Evolutionary conservation across 208 protist species (phyloP).

Genomic region (Trypanosomatidae sp.): DNA sequence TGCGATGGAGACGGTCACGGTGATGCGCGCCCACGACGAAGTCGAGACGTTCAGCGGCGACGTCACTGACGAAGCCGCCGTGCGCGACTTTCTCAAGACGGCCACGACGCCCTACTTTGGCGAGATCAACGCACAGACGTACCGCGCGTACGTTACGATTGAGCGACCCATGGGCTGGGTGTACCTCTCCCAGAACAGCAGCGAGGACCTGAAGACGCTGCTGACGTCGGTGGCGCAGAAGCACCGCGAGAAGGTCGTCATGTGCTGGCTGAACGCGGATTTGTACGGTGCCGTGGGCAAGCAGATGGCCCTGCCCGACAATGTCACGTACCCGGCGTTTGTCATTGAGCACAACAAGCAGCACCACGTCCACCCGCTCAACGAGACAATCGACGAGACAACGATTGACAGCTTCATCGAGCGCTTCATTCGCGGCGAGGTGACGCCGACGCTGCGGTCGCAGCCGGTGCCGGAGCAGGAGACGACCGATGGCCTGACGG

Average conservation of each 20-base stretch:
- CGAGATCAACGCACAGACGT: constrained; percentile 47
- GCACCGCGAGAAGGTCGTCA: constrained; percentile 46
- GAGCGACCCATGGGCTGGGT: constrained; percentile 48
- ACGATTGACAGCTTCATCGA: constrained; percentile 37
- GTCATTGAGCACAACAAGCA: constrained; percentile 31
- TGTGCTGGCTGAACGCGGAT: constrained; percentile 65
- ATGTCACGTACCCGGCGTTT: constrained; percentile 59
- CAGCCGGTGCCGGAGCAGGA: constrained; percentile 43
- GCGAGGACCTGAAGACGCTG: constrained; percentile 8
- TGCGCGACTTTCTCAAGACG: constrained; percentile 36
- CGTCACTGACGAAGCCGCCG: constrained; percentile 15
- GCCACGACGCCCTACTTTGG: constrained; percentile 42
- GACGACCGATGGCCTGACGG: constrained; percentile 69
- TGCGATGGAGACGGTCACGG: constrained; percentile 43
- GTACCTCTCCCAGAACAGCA: constrained; percentile 28
- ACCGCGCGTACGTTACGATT: constrained; percentile 48
- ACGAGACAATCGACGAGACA: constrained; percentile 19
- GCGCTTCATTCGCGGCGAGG: constrained; percentile 35
- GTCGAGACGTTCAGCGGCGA: constrained; percentile 22
- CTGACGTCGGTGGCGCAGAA: constrained; percentile 43
- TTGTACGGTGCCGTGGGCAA: constrained; percentile 44
- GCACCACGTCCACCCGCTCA: constrained; percentile 37
- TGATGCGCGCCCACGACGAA: constrained; percentile 32
- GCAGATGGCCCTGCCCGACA: constrained; percentile 42
- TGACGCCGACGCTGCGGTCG: constrained; percentile 27